Base-by-base conservation (phyloP, 345 rosid species). In the Zanthoxylum bungeanum region DNA sequence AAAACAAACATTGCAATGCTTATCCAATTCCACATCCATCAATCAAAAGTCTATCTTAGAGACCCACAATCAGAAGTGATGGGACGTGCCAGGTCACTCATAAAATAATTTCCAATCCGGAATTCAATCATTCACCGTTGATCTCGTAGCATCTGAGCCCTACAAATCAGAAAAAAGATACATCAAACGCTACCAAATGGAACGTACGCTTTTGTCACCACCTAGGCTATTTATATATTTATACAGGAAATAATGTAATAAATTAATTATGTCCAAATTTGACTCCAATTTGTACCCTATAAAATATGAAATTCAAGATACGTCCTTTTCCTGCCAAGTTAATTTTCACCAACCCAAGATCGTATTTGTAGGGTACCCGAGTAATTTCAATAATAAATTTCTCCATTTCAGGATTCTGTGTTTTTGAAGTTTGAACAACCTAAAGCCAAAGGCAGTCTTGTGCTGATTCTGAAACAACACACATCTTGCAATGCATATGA, bases 401-500 rank as follows among this genome's bases (percentile, higher is more conserved):
- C 19, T 61, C 9, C 9, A 2, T 10, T 39, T 46, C 31, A 36
- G 55, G 65, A 57, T 52, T 67, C 60, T 28, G 31, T 59, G n/a
- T n/a, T n/a, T n/a, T n/a, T n/a, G n/a, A n/a, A n/a, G n/a, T n/a
- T n/a, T 71, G 49, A 67, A 56, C 63, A 28, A 33, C 36, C 39
- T 3, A 17, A 58, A 51, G 64, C 60, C 80, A 12, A 46, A 25
- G 72, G 64, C 75, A 78, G 34, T 36, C 69, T 64, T 52, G 1
- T 37, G n/a, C 78, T 70, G 36, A 64, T 59, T 27, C 63, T 70
- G 36, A 21, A 60, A 30, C 21, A 52, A 25, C 71, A 31, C 66
- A 33, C 19, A 30, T 28, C 36, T 62, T 28, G 57, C 11, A 8
- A 30, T 39, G 76, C 85, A 72, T 60, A 61, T 63, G 77, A 58